Percentiles rank a stretch among this genome's conserved stretches.
Conservation (phyloP, 495 filamentous ascomycete genomes). For the Xylaria cubensis region DNA sequence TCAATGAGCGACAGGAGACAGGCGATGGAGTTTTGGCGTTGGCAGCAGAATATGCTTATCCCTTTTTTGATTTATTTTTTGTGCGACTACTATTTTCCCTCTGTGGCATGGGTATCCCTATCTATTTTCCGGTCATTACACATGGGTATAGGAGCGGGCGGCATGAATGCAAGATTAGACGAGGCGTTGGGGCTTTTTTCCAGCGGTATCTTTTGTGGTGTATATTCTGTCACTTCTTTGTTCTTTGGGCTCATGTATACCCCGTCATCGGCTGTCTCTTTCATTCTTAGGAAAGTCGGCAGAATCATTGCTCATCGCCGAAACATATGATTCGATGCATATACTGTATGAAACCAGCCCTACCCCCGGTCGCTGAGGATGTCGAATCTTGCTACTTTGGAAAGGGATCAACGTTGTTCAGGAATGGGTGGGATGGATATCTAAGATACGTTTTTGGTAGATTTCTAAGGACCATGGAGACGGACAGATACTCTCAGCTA, state of each 20-base stretch:
- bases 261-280: background rate
- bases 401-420: background rate
- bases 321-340: slow-evolving; percentile 1
- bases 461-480: background rate
- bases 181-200: slow-evolving; percentile 20
- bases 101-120: background rate
- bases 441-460: background rate
- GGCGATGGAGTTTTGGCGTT: slow-evolving; percentile 16
- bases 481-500: slow-evolving; percentile 19
- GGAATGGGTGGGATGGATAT: background rate
- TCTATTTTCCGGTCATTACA: slow-evolving; percentile 3
- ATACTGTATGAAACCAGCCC: slow-evolving; percentile 10
- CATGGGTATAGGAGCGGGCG: slow-evolving; percentile 4
- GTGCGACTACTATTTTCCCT: slow-evolving; percentile 9
- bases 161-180: slow-evolving; percentile 24
- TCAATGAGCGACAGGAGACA: background rate
- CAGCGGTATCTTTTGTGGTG: slow-evolving; percentile 3
- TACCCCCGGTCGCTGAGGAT: slow-evolving; percentile 17
- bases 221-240: slow-evolving; percentile 13
- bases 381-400: slow-evolving; percentile 24
- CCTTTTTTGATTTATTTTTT: slow-evolving; percentile 1
- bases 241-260: background rate
- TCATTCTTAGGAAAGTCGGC: background rate
- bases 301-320: background rate
- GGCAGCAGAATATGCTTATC: background rate